These are phyloP conservation scores for Melampsora medusae DNA, from an alignment of 1,284 basidiomycete genomes.

Conservation along the genomic window DNA sequence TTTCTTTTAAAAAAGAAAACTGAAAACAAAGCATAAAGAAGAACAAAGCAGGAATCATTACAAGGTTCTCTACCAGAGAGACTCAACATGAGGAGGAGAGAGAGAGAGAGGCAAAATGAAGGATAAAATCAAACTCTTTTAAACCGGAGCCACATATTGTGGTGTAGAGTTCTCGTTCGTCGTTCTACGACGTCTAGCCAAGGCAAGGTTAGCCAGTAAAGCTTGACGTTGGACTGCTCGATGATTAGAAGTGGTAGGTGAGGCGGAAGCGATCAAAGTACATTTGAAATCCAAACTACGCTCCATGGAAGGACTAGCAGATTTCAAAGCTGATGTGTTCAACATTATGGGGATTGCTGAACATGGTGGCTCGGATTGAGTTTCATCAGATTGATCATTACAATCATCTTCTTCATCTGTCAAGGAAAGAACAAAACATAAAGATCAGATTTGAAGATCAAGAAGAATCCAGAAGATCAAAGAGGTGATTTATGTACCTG, in stretches of 20 bases:
- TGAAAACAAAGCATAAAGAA: too few relatives aligned
- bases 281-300: too few relatives aligned
- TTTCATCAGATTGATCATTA: not conserved
- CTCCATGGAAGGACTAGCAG: too few relatives aligned
- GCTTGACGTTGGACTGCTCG: slow-evolving; percentile 3
- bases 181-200: slow-evolving; percentile 3
- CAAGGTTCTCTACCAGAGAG: too few relatives aligned
- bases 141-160: not conserved
- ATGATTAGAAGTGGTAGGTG: not conserved
- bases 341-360: not conserved
- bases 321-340: too few relatives aligned
- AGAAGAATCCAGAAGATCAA: not conserved
- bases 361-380: not conserved
- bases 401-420: slow-evolving; percentile 3
- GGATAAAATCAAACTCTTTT: not conserved
- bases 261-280: too few relatives aligned
- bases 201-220: slow-evolving; percentile 3
- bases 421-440: not conserved
- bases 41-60: too few relatives aligned
- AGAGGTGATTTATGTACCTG: not conserved
- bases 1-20: too few relatives aligned
- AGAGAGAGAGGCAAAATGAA: too few relatives aligned
- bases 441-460: not conserved
- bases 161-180: not conserved
- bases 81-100: too few relatives aligned